Evolutionary conservation across 2,329 filamentous ascomycete species (phyloP), one percentile per base, ranked within the genome.

Genomic region (Albophoma yamanashiensis): DNA sequence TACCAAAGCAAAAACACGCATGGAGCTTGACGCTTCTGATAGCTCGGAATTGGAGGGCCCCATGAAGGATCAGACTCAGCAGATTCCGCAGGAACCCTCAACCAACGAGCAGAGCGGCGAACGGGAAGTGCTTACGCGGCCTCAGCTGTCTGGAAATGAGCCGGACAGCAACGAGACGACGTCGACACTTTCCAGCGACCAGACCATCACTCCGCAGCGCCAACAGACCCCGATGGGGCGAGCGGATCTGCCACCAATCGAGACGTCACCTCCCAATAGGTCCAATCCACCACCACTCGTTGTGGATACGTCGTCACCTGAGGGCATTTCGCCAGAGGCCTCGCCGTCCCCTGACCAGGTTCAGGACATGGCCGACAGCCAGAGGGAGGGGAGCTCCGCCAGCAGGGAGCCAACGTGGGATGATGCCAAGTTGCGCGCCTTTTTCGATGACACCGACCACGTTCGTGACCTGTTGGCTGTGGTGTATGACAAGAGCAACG

Each of bases 381-480:
- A 69, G 22, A 71, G 74, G 67, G 64, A 74, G 64, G 66, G 64
- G 27, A 67, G 64, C 73, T 78, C 66, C 68, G 73, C 62, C 69
- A 78, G 65, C 45, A 68, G 69, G 57, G 69, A 73, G 20, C 78
- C 79, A 34, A 84, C 86, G 0, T 99, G 94, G 94, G 93, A 91
- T 63, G 93, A 97, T 72, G 81, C 86, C 60, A 90, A 86, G 67
- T 82, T 99, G 36, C 86, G 91, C 62, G 88, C 89, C 17, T 99
- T 97, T 75, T 89, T 97, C 68, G 93, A 97, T 65, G 91, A 94
- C 66, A 86, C 91, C 62, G 87, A 87, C 40, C 91, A 96, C 64
- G 91, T 99, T 65, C 85, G 91, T 57, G 93, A 99, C 71, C 83
- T 97, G 70, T 81, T 97, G 58, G 83, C 92, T 43, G 89, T 99